Conservation (phyloP, 1,284 basidiomycete genomes). For the Bondarzewia mesenterica region DNA sequence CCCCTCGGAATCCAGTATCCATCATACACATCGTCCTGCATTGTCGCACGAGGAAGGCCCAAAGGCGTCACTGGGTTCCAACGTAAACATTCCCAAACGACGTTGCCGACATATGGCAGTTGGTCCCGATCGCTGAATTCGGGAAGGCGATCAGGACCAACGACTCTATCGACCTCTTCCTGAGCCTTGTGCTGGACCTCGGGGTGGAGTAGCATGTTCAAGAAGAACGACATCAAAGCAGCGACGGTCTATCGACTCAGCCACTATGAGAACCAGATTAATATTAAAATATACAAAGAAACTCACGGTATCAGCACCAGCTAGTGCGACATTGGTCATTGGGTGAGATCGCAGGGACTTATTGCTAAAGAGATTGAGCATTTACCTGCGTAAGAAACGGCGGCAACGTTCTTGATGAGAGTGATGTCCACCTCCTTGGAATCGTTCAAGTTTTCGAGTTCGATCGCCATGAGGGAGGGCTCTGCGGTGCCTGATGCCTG, state of each 20-base stretch:
- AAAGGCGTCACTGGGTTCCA: constrained; percentile 11
- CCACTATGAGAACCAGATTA: constrained; percentile 1
- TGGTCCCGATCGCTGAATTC: neutral
- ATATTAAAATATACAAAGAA: neutral
- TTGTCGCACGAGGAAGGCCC: neutral
- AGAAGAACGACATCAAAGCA: neutral
- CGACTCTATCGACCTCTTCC: constrained; percentile 1
- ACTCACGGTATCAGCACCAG: constrained; percentile 6
- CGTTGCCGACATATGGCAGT: neutral
- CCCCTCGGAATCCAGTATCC: constrained; percentile 38
- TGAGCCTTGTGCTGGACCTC: constrained; percentile 1
- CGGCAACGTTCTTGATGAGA: neutral
- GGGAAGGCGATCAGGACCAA: constrained; percentile 1
- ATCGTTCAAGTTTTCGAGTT: constrained; percentile 5
- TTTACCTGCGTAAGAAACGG: neutral
- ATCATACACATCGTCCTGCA: constrained; percentile 31
- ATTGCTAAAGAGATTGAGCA: neutral
- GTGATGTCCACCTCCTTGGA: neutral
- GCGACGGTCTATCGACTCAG: constrained; percentile 8
- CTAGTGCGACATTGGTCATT: neutral
- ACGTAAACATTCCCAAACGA: constrained; percentile 15
- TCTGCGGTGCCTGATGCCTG: neutral
- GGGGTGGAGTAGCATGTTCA: constrained; percentile 2
- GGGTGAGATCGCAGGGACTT: neutral
- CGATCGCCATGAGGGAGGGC: neutral